Evolutionary conservation across 805 yeast genomes (phyloP), one percentile per base, ranked within the genome.

Genomic region (Monosporozyma unispora): DNA sequence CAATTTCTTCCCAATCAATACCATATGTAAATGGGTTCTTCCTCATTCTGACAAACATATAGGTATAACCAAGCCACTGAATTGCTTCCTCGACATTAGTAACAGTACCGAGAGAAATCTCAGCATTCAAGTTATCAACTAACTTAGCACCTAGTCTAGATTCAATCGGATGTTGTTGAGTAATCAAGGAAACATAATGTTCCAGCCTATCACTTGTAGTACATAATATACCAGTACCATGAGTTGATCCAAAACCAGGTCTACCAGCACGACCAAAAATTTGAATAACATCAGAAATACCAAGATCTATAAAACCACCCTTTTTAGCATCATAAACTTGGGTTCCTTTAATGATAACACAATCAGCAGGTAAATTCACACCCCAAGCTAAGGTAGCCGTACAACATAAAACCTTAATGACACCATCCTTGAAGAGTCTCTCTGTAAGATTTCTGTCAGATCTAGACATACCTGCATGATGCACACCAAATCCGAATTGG

Each of bases 321-420:
- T 84, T 84, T 63, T 90, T 87, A 0, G 98, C 77, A 63, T 93
- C 95, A 62, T 93, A 93, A 0, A 93, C 89, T 61, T 91, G 96
- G 0, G 99, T 93, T 0, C 99, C 99, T 60, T 93, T 93, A 29
- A 93, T 81, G 54, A 93, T 87, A 19, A 93, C 99, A 39, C 89
- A 96, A 1, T 96, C 97, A 6, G 99, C 99, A 1, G 99, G 99
- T 51, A 93, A 72, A 62, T 93, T 93, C 18, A 93, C 98, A 77
- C 99, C 99, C 99, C 99, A 93, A 0, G 99, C 99, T 51, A 93
- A 77, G 0, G 99, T 93, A 0, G 99, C 96, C 2, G 99, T 93
- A 75, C 96, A 89, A 59, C 95, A 85, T 16, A 93, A 70, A 0
- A 93, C 98, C 52, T 83, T 86, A 54, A 93, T 84, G 0, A 89